Percentiles rank a stretch among this genome's conserved stretches.
Conservation (phyloP, 345 rosid species). For the Eutrema heterophyllum region DNA sequence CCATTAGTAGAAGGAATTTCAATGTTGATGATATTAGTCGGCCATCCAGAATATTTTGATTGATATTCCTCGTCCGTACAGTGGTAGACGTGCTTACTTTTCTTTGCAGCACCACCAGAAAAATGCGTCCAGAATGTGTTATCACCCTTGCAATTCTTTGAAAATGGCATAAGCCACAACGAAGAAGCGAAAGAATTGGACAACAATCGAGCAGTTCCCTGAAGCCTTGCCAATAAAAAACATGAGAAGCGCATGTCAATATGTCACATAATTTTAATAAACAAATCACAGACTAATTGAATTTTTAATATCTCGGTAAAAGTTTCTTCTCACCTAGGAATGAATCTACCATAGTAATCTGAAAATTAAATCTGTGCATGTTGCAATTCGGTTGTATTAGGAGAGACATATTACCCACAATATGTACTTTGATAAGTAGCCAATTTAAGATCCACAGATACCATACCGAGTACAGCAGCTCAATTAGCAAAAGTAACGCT, state of each 20-base stretch:
- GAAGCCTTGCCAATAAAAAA: constrained; percentile 59
- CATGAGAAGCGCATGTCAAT: constrained; percentile 38
- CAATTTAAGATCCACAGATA: background rate
- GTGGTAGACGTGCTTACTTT: constrained; percentile 52
- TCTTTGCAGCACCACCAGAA: constrained; percentile 49
- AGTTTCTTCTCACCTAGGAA: constrained; percentile 9
- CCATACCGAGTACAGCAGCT: background rate
- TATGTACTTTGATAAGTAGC: constrained; percentile 6
- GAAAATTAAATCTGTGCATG: background rate
- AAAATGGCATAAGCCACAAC: constrained; percentile 86
- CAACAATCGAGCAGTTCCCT: constrained; percentile 96
- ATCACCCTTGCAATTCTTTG: constrained; percentile 79
- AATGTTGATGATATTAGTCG: constrained; percentile 85
- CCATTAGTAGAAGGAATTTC: constrained; percentile 84
- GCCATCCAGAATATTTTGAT: constrained; percentile 91
- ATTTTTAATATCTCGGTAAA: background rate
- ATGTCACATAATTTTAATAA: background rate
- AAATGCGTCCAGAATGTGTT: constrained; percentile 69
- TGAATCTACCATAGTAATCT: background rate
- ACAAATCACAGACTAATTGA: background rate
- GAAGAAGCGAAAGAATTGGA: constrained; percentile 88
- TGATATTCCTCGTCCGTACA: constrained; percentile 76
- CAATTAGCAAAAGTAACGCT: background rate
- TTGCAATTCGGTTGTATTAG: background rate
- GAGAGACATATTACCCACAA: background rate